These are phyloP conservation scores for Metrosideros polymorpha DNA, from an alignment of 441 rosid genomes.

Conservation along the genomic window DNA sequence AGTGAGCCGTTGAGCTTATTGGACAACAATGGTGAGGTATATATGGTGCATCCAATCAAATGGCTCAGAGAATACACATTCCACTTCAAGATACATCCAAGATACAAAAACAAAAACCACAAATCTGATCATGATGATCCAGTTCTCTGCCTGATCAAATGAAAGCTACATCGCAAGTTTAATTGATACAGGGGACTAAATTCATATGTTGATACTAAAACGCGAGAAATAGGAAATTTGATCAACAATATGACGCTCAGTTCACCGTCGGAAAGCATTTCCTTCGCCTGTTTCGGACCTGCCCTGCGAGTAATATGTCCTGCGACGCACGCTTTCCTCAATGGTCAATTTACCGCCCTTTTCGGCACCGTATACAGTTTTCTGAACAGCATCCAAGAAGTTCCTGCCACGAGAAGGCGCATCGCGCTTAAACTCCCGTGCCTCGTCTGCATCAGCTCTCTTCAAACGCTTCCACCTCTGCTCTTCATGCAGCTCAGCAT, in stretches of 20 bases:
- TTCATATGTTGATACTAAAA: not conserved
- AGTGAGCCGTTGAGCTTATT: not conserved
- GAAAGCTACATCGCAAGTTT: not conserved
- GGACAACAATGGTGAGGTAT: not conserved
- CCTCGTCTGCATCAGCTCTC: conserved; percentile 73
- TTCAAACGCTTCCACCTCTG: conserved; percentile 85
- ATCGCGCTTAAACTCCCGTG: conserved; percentile 41
- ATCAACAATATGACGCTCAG: not conserved
- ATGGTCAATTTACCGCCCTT: conserved; percentile 83
- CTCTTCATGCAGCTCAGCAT: conserved; percentile 84
- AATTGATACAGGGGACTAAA: not conserved
- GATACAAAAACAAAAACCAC: not conserved
- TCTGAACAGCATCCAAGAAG: conserved; percentile 75
- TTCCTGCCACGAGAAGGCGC: conserved; percentile 37
- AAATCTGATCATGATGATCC: not conserved
- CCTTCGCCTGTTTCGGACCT: conserved; percentile 49
- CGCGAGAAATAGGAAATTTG: not conserved
- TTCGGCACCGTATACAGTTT: conserved; percentile 77
- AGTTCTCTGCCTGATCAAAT: not conserved
- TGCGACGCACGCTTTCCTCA: conserved; percentile 85
- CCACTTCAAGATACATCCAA: not conserved
- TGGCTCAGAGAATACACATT: not conserved
- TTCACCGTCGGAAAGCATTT: conserved; percentile 68
- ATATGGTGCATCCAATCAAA: not conserved
- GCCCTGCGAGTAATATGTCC: conserved; percentile 67